Base-by-base conservation (phyloP, 2,329 filamentous ascomycete species). In the Capronia epimyces region DNA sequence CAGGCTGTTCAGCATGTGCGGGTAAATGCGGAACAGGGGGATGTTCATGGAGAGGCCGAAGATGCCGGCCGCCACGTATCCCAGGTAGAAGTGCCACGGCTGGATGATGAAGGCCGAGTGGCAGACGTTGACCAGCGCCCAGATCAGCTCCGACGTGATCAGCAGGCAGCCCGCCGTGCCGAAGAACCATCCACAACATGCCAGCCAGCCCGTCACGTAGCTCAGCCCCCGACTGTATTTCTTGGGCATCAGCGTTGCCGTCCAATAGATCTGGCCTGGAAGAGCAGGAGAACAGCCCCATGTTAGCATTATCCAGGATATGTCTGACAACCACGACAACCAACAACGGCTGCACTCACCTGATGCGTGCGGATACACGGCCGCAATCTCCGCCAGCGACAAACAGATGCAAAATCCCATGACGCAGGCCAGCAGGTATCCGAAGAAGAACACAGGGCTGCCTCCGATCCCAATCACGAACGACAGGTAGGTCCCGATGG, bases 141-240 rank as follows among this genome's bases (percentile, higher is more conserved):
- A 6, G 8, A 40, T 29, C 46, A 56, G 3, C 31, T 56, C 10
- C 31, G 51, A 55, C 27, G 20, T 10, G 39, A 37, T 31, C 2
- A 53, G 32, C 1, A 22, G 18, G 15, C 6, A 12, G 40, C 24
- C 46, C 2, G 77, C 74, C 57, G 67, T 73, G 4, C 75, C 76
- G 56, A 79, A 79, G 48, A 79, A 71, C 18, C 71, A 70, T 12
- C 75, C 77, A 16, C 73, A 71, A 69, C 74, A 79, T 1, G 75
- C 74, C 51, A 78, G 70, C 69, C 72, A 78, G 9, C 74, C 75
- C 1, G 72, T 75, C 43, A 74, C 46, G 49, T 76, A 77, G 10
- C 70, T 72, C 4, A 69, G 66, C 47, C 75, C 67, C 22, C 71
- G 71, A 1, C 71, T 67, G 51, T 68, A 75, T 50, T 64, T 69